Evolutionary conservation across 2,329 filamentous ascomycete genomes (phyloP).

Genomic region (Colletotrichum chlorophyti): DNA sequence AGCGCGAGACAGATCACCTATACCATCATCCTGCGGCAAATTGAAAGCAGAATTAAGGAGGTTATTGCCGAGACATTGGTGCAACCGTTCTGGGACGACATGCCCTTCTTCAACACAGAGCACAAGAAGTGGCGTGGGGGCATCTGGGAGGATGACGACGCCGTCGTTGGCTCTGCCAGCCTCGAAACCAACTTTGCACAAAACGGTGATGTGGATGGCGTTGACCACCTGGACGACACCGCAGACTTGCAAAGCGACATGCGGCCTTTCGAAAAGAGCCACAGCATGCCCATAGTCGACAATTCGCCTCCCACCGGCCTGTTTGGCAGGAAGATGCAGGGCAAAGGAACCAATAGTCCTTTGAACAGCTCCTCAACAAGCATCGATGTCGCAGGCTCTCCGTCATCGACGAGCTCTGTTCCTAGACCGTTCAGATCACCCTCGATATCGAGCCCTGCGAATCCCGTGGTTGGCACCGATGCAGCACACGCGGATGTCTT

Average conservation of each 20-base stretch:
- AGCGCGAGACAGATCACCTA: conserved; percentile 96
- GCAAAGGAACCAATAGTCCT: conserved; percentile 42
- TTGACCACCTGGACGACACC: conserved; percentile 50
- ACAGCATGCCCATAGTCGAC: conserved; percentile 55
- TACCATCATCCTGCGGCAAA: conserved; percentile 87
- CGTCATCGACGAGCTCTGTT: conserved; percentile 42
- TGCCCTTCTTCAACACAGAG: conserved; percentile 85
- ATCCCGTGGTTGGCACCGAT: conserved; percentile 72
- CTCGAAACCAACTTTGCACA: conserved; percentile 48
- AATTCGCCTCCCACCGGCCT: conserved; percentile 47
- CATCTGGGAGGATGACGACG: conserved; percentile 71
- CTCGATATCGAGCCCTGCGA: conserved; percentile 67
- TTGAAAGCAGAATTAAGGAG: conserved; percentile 94
- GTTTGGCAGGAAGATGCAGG: conserved; percentile 56
- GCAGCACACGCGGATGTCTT: conserved; percentile 70
- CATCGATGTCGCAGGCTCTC: conserved; percentile 47
- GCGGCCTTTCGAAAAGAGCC: conserved; percentile 61
- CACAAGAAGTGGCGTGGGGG: conserved; percentile 83
- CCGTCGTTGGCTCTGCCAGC: conserved; percentile 45
- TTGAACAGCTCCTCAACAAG: conserved; percentile 53
- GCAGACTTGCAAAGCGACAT: conserved; percentile 46
- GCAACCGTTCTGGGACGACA: conserved; percentile 93
- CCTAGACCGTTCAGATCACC: conserved; percentile 49
- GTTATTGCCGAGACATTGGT: conserved; percentile 93
- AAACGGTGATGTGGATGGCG: conserved; percentile 55